Conservation (phyloP, 352 stramenopile genomes). For the Aphanomyces astaci region DNA sequence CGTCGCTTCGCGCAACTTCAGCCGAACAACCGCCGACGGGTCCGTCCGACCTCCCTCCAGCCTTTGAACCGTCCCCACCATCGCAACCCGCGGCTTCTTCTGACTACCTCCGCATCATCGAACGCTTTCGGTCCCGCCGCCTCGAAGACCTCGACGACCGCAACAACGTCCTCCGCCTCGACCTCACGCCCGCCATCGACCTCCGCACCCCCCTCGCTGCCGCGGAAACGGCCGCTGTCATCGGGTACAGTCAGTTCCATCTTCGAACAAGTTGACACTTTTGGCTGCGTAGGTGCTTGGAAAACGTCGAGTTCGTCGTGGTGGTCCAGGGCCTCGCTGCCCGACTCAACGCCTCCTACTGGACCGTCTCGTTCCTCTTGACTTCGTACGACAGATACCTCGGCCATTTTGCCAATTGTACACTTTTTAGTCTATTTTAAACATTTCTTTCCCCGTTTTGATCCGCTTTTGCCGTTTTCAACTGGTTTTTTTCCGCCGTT, state of each 20-base stretch:
- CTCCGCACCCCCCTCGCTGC: conserved; percentile 44
- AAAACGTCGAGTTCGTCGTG: background rate
- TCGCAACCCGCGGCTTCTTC: background rate
- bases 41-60: background rate
- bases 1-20: background rate
- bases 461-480: too few species aligned
- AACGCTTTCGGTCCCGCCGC: conserved; percentile 1
- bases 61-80: background rate
- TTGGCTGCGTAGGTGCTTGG: conserved; percentile 6
- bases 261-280: conserved; percentile 33
- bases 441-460: too few species aligned
- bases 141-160: conserved; percentile 36
- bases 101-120: background rate
- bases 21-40: background rate
- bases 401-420: too few species aligned
- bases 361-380: conserved; percentile 15
- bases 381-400: background rate
- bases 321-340: conserved; percentile 45
- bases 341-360: background rate
- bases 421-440: too few species aligned
- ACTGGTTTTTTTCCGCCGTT: too few species aligned
- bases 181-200: conserved; percentile 47
- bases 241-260: conserved; percentile 22
- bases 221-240: conserved; percentile 47
- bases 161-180: conserved; percentile 56